Evolutionary conservation across 1,284 basidiomycete genomes (phyloP).

Genomic region (Vanrija sp.): DNA sequence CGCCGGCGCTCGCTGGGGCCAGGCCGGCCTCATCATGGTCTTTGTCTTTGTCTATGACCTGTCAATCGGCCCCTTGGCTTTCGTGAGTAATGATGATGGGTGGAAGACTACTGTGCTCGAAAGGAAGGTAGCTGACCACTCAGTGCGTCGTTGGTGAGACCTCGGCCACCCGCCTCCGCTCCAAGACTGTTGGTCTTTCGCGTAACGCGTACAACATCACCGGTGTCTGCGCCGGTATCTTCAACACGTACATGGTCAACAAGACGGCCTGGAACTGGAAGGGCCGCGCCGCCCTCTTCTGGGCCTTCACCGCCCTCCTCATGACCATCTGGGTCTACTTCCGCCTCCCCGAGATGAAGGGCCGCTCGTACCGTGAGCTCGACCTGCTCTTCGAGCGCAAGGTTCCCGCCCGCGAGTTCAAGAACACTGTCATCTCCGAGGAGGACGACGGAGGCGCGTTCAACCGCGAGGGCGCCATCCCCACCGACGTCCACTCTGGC

Average conservation of each 20-base stretch:
- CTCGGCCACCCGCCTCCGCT: constrained; percentile 47
- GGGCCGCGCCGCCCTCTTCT: constrained; percentile 46
- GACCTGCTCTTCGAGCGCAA: constrained; percentile 47
- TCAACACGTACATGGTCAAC: constrained; percentile 21
- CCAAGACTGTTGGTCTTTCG: constrained; percentile 52
- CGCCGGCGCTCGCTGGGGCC: constrained; percentile 10
- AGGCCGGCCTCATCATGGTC: constrained; percentile 21
- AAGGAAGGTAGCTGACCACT: too few species aligned
- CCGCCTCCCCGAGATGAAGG: constrained; percentile 34
- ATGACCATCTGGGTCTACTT: constrained; percentile 18
- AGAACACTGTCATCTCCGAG: constrained; percentile 35
- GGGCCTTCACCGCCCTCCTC: constrained; percentile 34
- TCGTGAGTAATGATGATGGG: too few species aligned
- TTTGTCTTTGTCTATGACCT: constrained; percentile 27
- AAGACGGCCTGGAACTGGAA: constrained; percentile 18
- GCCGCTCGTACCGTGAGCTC: constrained; percentile 47
- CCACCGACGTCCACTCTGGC: too few species aligned
- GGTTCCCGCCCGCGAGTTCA: constrained; percentile 44
- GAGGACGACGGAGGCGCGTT: constrained; percentile 14
- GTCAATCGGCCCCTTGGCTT: constrained; percentile 28
- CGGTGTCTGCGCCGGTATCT: constrained; percentile 10
- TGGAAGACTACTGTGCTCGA: too few species aligned
- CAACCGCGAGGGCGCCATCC: too few species aligned
- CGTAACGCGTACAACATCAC: constrained; percentile 50
- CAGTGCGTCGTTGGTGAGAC: constrained; percentile 48